Base-by-base conservation (phyloP, 1,284 basidiomycete genomes). In the Pterulicium gracile region DNA sequence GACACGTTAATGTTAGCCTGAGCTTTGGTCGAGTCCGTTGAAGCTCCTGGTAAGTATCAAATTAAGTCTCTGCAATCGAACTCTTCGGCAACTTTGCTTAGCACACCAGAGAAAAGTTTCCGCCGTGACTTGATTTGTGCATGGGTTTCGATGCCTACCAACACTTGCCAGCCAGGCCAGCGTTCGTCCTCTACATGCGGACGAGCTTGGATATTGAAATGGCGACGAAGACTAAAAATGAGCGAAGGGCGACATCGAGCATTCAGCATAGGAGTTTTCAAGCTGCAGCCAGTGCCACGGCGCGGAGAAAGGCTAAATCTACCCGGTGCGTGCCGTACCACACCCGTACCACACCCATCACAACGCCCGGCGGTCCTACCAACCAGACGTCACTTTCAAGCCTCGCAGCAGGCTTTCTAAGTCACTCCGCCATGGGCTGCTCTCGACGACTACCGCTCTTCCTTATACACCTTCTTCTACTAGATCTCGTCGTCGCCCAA, bases 61-160 rank as follows among this genome's bases (percentile, higher is more conserved):
- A 32, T 32, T 32, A 32, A 32, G n/a, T n/a, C 27, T 32, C 27
- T 19, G 18, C 7, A 10, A 17, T 7, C 7, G 39, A 19, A 34
- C 4, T 4, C 19, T 18, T 32, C 42, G 36, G 48, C 24, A 36
- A 42, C 23, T 32, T 34, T 13, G 32, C 47, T 50, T 4, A 45
- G 64, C 79, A 54, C 48, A 89, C 88, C 67, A 44, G 93, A 97
- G 66, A 98, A 98, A 10, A 98, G 73, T 64, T 98, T 98, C 49
- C 71, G 68, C 45, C 81, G 77, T 10, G 90, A 84, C 61, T 86
- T 88, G 56, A 98, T 79, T 63, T 98, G 95, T 0, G 92, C 88
- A 59, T 98, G 96, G 7, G 94, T 89, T 60, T 98, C 95, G 42
- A 98, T 84, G 19, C 96, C 96, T 41, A 98, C 82, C 45, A 96